These are phyloP conservation scores for Ustilago nuda DNA, from an alignment of 1,284 basidiomycete species.

Conservation along the genomic window DNA sequence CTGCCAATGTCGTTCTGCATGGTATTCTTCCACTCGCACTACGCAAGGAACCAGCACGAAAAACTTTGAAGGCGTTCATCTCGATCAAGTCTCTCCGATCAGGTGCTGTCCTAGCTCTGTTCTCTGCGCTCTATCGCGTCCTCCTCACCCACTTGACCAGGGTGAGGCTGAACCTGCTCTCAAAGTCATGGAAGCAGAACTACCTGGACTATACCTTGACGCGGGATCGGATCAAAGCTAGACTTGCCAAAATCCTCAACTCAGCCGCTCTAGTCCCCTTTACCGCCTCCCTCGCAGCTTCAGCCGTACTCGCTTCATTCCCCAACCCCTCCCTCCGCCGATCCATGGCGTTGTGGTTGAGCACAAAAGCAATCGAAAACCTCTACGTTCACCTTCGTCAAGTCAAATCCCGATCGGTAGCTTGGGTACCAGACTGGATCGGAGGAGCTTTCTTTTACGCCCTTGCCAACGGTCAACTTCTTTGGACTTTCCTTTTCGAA, in stretches of 20 bases:
- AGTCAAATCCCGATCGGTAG: slow-evolving; percentile 22
- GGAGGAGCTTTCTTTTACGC: slow-evolving; percentile 58
- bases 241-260: slow-evolving; percentile 33
- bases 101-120: slow-evolving; percentile 47
- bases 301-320: slow-evolving; percentile 34
- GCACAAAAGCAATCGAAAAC: slow-evolving; percentile 47
- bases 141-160: slow-evolving; percentile 34
- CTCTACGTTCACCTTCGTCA: slow-evolving; percentile 38
- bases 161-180: slow-evolving; percentile 31
- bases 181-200: slow-evolving; percentile 16
- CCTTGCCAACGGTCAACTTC: slow-evolving; percentile 59
- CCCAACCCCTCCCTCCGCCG: slow-evolving; percentile 37
- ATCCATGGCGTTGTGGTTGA: slow-evolving; percentile 43
- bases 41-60: slow-evolving; percentile 38
- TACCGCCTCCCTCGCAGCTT: slow-evolving; percentile 26
- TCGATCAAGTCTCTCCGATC: slow-evolving; percentile 38
- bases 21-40: slow-evolving; percentile 46
- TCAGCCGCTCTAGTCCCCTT: slow-evolving; percentile 48
- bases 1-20: slow-evolving; percentile 44
- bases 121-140: slow-evolving; percentile 51
- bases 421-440: slow-evolving; percentile 59
- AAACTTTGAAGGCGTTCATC: slow-evolving; percentile 37
- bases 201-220: slow-evolving; percentile 24
- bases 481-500: slow-evolving; percentile 62
- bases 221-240: slow-evolving; percentile 35